These are phyloP conservation scores for Daedaleopsis sinensis DNA, from an alignment of 768 basidiomycete genomes.

Conservation along the genomic window DNA sequence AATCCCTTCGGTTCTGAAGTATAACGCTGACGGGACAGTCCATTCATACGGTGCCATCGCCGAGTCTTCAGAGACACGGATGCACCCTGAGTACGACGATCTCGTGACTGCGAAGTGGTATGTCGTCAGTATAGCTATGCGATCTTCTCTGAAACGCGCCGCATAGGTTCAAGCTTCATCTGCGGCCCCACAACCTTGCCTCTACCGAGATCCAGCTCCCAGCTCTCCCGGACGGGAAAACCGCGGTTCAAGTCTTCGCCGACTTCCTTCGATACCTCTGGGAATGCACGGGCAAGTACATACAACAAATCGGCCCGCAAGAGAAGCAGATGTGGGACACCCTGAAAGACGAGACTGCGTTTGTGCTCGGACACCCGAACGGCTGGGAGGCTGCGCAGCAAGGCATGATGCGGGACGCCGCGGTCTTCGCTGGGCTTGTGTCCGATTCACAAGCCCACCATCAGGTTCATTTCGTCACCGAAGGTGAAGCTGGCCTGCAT, in stretches of 20 bases:
- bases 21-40: constrained; percentile 17
- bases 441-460: constrained; percentile 39
- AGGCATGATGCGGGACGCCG: constrained; percentile 56
- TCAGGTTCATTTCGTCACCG: constrained; percentile 58
- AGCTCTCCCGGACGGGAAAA: constrained; percentile 20
- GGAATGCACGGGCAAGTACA: constrained; percentile 47
- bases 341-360: constrained; percentile 46
- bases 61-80: constrained; percentile 43
- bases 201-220: constrained; percentile 9
- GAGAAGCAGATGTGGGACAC: constrained; percentile 49
- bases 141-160: neutral
- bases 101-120: constrained; percentile 31
- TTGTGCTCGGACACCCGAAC: constrained; percentile 64
- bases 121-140: constrained; percentile 32
- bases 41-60: constrained; percentile 43
- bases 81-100: constrained; percentile 31
- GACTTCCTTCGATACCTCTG: constrained; percentile 53
- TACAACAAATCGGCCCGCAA: constrained; percentile 48
- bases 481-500: constrained; percentile 58
- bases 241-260: constrained; percentile 45
- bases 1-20: constrained; percentile 15
- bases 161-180: constrained; percentile 25
- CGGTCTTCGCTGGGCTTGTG: constrained; percentile 54
- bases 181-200: constrained; percentile 11
- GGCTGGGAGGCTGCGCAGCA: constrained; percentile 70